A percentile compares a stretch with the other conserved stretches of the same genome.
Conservation (phyloP, 768 basidiomycete species). For the Cyathus striatus region DNA sequence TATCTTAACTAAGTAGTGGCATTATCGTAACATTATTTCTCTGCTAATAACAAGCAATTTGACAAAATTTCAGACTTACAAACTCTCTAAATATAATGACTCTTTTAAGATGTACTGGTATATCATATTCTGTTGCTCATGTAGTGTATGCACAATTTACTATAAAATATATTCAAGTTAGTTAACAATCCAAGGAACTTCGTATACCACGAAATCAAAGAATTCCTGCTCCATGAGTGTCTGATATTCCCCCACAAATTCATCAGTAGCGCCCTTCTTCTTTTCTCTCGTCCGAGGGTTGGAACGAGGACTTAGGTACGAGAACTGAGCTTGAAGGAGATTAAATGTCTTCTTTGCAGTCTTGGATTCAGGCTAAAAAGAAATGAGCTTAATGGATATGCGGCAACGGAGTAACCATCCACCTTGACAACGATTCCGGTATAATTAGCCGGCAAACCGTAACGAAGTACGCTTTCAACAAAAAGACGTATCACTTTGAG, state of each 20-base stretch:
- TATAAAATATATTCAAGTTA: too few relatives aligned
- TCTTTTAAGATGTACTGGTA: too few relatives aligned
- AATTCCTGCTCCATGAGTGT: constrained; percentile 92
- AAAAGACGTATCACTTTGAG: constrained; percentile 89
- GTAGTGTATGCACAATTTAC: too few relatives aligned
- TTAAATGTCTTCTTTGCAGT: constrained; percentile 73
- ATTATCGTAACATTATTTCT: constrained; percentile 58
- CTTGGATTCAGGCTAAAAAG: constrained; percentile 77
- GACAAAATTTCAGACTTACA: too few relatives aligned
- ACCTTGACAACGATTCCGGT: constrained; percentile 80
- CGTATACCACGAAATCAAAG: constrained; percentile 92
- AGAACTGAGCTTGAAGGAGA: constrained; percentile 70
- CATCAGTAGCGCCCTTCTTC: constrained; percentile 44
- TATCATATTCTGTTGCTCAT: too few relatives aligned
- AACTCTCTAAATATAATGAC: too few relatives aligned
- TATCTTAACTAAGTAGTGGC: constrained; percentile 46
- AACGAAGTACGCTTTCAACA: constrained; percentile 92
- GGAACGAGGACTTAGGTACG: constrained; percentile 73
- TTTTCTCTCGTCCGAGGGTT: constrained; percentile 42
- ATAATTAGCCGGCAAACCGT: constrained; percentile 93
- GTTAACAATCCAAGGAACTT: constrained; percentile 85
- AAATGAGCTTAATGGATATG: background rate
- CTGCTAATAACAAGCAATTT: constrained; percentile 43
- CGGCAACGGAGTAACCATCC: background rate
- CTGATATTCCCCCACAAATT: constrained; percentile 89